A percentile compares a stretch with the other conserved stretches of the same genome.
Conservation (phyloP, 441 rosid species). For the Erodium texanum region DNA sequence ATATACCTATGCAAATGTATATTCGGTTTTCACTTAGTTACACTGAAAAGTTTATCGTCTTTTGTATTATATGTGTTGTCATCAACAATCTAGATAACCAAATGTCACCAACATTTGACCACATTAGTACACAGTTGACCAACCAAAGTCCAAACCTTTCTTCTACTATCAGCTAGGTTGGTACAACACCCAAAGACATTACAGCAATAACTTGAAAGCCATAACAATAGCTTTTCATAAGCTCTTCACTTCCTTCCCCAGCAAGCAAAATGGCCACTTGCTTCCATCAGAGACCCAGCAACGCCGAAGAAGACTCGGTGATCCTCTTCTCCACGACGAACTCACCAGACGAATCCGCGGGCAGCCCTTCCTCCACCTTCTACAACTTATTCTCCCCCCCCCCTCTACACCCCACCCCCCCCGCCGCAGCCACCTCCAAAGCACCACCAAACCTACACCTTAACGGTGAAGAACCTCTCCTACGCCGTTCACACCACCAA, state of each 20-base stretch:
- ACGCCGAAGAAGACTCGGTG: constrained; percentile 47
- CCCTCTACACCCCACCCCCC: too few species aligned
- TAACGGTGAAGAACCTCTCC: constrained; percentile 51
- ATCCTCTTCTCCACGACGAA: constrained; percentile 61
- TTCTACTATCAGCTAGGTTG: not conserved
- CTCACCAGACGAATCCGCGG: constrained; percentile 49
- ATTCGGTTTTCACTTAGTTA: too few species aligned
- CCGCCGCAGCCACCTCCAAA: not conserved
- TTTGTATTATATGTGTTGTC: too few species aligned
- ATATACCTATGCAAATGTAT: too few species aligned
- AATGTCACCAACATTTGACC: not conserved
- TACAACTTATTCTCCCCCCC: constrained; percentile 33
- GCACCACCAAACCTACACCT: constrained; percentile 21
- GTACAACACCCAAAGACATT: not conserved
- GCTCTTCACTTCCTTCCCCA: not conserved
- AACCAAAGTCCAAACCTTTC: not conserved
- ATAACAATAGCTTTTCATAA: too few species aligned
- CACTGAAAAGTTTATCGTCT: too few species aligned
- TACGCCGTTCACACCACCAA: constrained; percentile 34
- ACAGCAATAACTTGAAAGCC: not conserved
- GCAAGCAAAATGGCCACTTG: constrained; percentile 32
- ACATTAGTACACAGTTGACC: too few species aligned
- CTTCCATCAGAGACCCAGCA: constrained; percentile 30
- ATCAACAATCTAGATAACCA: not conserved
- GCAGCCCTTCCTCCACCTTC: constrained; percentile 51